phyloP scores from a whole-genome alignment of 2,329 filamentous ascomycete species.

The Colletotrichum scovillei region DNA sequence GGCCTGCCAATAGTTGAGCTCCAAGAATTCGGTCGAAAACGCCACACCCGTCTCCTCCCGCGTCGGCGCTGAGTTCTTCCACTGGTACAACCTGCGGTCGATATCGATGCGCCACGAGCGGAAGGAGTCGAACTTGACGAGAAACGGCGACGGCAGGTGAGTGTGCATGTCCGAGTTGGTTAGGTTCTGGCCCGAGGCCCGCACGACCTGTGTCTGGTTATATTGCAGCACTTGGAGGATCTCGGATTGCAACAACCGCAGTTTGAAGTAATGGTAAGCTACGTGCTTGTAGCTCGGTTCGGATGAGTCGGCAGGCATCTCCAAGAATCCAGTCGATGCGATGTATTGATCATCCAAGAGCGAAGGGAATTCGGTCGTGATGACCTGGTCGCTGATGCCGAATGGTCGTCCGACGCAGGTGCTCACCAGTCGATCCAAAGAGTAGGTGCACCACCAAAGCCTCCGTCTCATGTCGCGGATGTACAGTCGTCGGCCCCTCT shows the following conservation, averaged over 20 bases:
- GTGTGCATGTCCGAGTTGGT: slow-evolving; percentile 81
- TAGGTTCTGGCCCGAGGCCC: slow-evolving; percentile 72
- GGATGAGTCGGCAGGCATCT: slow-evolving; percentile 63
- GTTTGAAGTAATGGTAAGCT: slow-evolving; percentile 90
- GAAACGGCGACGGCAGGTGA: slow-evolving; percentile 84
- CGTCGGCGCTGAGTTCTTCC: slow-evolving; percentile 85
- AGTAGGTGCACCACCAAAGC: slow-evolving; percentile 98
- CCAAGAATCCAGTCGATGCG: slow-evolving; percentile 79
- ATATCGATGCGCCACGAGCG: slow-evolving; percentile 90
- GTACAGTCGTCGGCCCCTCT: slow-evolving; percentile 80
- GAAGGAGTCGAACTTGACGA: slow-evolving; percentile 86
- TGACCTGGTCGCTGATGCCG: slow-evolving; percentile 94
- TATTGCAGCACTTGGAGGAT: slow-evolving; percentile 94
- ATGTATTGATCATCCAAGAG: slow-evolving; percentile 90
- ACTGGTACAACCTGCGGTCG: slow-evolving; percentile 83
- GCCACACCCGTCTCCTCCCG: slow-evolving; percentile 85
- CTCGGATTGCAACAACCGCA: slow-evolving; percentile 91
- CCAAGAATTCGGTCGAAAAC: slow-evolving; percentile 90
- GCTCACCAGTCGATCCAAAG: slow-evolving; percentile 92
- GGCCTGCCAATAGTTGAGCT: slow-evolving; percentile 98
- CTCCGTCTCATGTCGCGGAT: slow-evolving; percentile 86
- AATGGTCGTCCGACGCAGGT: slow-evolving; percentile 94
- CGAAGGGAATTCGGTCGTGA: slow-evolving; percentile 95
- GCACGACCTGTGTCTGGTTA: slow-evolving; percentile 85
- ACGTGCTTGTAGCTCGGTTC: slow-evolving; percentile 90